Evolutionary conservation across 495 filamentous ascomycete species (phyloP).

Genomic region (Penicillium daleae): DNA sequence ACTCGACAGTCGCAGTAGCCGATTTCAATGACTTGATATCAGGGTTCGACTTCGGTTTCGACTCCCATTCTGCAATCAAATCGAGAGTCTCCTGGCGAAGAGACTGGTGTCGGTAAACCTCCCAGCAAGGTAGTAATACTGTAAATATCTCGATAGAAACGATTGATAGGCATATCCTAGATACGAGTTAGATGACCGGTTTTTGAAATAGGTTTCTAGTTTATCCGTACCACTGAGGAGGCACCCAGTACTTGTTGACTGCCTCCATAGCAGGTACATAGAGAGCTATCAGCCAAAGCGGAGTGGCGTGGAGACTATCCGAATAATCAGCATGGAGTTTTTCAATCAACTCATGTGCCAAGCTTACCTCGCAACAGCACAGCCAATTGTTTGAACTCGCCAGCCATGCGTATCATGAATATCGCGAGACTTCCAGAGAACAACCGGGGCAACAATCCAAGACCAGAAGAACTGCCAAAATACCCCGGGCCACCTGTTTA

Average conservation of each 20-base stretch:
- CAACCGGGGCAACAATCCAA: constrained; percentile 56
- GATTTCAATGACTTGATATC: constrained; percentile 1
- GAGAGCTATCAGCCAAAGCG: constrained; percentile 65
- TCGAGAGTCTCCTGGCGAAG: constrained; percentile 48
- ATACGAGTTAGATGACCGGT: neutral
- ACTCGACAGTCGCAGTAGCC: neutral
- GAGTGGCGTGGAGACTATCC: constrained; percentile 58
- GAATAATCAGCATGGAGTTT: neutral
- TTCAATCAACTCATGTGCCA: neutral
- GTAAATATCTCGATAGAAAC: constrained; percentile 56
- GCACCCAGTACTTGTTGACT: constrained; percentile 57
- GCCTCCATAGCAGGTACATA: constrained; percentile 59
- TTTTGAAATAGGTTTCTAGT: neutral
- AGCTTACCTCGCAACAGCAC: constrained; percentile 52
- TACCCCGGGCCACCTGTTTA: constrained; percentile 57
- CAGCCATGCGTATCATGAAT: constrained; percentile 70
- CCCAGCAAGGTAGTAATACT: constrained; percentile 58
- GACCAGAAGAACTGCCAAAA: constrained; percentile 67
- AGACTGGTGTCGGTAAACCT: constrained; percentile 53
- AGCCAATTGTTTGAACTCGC: constrained; percentile 65
- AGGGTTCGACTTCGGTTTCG: constrained; percentile 11
- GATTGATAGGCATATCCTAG: constrained; percentile 58
- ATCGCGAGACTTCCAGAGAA: constrained; percentile 48
- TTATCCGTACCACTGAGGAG: constrained; percentile 59
- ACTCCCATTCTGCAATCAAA: constrained; percentile 39